These are phyloP conservation scores for Candida dubliniensis DNA, from an alignment of 1,139 yeast species.

Conservation along the genomic window DNA sequence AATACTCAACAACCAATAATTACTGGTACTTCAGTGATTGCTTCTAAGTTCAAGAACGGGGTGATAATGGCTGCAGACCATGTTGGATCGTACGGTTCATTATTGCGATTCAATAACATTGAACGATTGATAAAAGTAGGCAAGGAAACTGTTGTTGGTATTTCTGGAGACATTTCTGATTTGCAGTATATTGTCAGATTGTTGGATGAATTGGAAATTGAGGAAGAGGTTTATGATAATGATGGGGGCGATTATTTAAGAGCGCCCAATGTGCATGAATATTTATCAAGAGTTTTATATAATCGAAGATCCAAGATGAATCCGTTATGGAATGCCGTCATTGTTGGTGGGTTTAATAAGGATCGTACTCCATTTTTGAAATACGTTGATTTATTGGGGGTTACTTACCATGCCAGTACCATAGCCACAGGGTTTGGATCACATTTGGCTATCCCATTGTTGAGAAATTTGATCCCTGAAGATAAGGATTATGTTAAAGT, in stretches of 20 bases:
- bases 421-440: slow-evolving; percentile 97
- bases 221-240: slow-evolving; percentile 77
- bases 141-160: slow-evolving; percentile 81
- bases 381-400: slow-evolving; percentile 90
- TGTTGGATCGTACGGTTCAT: slow-evolving; percentile 89
- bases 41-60: slow-evolving; percentile 87
- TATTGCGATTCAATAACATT: slow-evolving; percentile 80
- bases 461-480: slow-evolving; percentile 78
- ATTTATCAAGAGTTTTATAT: slow-evolving; percentile 81
- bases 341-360: slow-evolving; percentile 86
- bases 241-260: slow-evolving; percentile 72
- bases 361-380: slow-evolving; percentile 68
- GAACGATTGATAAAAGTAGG: slow-evolving; percentile 88
- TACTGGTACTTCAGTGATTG: slow-evolving; percentile 94
- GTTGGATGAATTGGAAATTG: slow-evolving; percentile 71
- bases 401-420: slow-evolving; percentile 82
- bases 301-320: slow-evolving; percentile 88
- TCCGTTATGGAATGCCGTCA: slow-evolving; percentile 93
- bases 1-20: slow-evolving; percentile 93
- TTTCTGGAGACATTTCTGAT: slow-evolving; percentile 94
- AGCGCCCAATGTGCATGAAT: slow-evolving; percentile 88
- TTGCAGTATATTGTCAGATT: slow-evolving; percentile 78
- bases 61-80: slow-evolving; percentile 94
- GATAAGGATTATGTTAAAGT: slow-evolving; percentile 75
- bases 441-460: slow-evolving; percentile 87